These are phyloP conservation scores for Pseudogymnoascus sp. DNA, from an alignment of 2,329 filamentous ascomycete species.

Conservation along the genomic window DNA sequence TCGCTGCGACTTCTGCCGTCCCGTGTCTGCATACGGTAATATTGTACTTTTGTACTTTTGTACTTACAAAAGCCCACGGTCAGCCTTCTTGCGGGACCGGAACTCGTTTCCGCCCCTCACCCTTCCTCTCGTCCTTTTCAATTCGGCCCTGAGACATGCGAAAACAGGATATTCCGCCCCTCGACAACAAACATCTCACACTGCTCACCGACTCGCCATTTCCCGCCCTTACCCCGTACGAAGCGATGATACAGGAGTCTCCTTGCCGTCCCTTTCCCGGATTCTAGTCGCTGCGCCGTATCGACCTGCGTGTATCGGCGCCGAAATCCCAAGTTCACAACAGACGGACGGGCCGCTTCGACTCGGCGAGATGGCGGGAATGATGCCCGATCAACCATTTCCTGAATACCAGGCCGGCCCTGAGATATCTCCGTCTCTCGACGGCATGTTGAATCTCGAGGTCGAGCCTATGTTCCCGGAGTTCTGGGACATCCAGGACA, in stretches of 20 bases:
- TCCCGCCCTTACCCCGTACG: neutral
- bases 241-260: neutral
- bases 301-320: neutral
- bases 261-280: neutral
- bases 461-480: constrained; percentile 20
- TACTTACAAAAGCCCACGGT: neutral
- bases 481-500: constrained; percentile 23
- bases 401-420: constrained; percentile 1
- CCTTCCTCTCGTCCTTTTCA: neutral
- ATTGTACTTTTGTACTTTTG: too few species aligned
- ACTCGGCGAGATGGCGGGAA: constrained; percentile 1
- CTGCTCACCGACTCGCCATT: neutral
- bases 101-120: neutral
- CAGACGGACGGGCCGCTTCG: neutral
- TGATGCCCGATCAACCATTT: constrained; percentile 6
- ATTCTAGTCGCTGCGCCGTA: neutral
- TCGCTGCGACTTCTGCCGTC: constrained; percentile 4
- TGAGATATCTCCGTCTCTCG: neutral
- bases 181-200: neutral
- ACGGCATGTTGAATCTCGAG: constrained; percentile 10
- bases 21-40: neutral
- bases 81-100: constrained; percentile 5
- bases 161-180: constrained; percentile 4
- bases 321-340: neutral
- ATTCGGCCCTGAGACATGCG: neutral